Base-by-base conservation (phyloP, 192 early-diverging fungal genomes). In the Coemansia asiatica region DNA sequence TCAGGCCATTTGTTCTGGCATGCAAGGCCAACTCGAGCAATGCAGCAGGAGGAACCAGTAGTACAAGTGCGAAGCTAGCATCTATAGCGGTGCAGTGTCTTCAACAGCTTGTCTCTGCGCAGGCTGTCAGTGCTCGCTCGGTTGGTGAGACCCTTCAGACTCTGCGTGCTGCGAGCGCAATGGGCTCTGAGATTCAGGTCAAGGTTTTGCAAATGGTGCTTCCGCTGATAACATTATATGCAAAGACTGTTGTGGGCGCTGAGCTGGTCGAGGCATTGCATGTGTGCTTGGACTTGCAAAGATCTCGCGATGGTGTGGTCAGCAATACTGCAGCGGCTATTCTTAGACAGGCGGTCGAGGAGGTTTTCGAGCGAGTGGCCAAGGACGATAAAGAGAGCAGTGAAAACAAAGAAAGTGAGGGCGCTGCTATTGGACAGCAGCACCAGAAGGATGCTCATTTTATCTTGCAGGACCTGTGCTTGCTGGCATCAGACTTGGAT, bases 131-230 rank as follows among this genome's bases (percentile, higher is more conserved):
- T 19, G 56, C 25, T 1, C 65, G 69, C 40, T 86, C 92, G 4
- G 79, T 93, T 19, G 68, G 84, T 48, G 84, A 81, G 15, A 81
- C 92, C 13, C 63, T 97, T 27, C 76, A 86, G 48, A 87, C 88
- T 3, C 79, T 96, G 28, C 90, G 86, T 28, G 84, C 91, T 44
- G 86, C 90, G 23, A 83, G 87, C 51, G 71, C 75, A 1, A 84
- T 87, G 59, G 86, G 87, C 19, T 82, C 90, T 9, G 95, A 98
- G 29, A 87, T 95, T 23, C 97, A 99, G 71, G 77, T 99, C 38
- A 97, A 96, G 64, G 87, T 95, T 15, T 76, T 99, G 44, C 97
- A 99, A 69, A 94, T 91, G 12, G 82, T 99, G 9, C 66, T 96
- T 28, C 95, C 97, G 4, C 81, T 99, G 26, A 82, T 96, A 13